These are phyloP conservation scores for Pseudoperonospora humuli DNA, from an alignment of 352 stramenopile genomes.

Conservation along the genomic window DNA sequence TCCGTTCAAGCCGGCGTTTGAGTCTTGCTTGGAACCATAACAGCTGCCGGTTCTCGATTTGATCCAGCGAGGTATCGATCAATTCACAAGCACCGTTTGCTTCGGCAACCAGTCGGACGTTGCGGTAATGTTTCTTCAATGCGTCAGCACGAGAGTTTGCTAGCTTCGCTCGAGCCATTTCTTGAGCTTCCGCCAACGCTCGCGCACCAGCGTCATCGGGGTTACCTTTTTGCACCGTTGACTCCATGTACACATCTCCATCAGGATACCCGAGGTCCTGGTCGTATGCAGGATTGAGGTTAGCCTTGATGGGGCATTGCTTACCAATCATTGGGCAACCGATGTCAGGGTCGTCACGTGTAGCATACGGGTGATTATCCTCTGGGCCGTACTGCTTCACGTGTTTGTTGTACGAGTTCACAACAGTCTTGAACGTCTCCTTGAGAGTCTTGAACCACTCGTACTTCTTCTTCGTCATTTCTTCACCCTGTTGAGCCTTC, in stretches of 20 bases:
- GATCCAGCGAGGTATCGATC: slow-evolving; percentile 68
- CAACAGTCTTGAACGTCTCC: slow-evolving; percentile 89
- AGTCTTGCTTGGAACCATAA: slow-evolving; percentile 71
- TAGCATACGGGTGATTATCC: slow-evolving; percentile 85
- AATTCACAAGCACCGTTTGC: slow-evolving; percentile 73
- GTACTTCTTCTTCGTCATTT: slow-evolving; percentile 89
- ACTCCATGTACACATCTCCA: slow-evolving; percentile 72
- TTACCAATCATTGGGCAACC: slow-evolving; percentile 86
- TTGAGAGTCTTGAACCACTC: slow-evolving; percentile 90
- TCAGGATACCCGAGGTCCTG: slow-evolving; percentile 78
- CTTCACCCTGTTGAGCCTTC: slow-evolving; percentile 85
- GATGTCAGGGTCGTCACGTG: slow-evolving; percentile 71
- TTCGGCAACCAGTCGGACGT: slow-evolving; percentile 70
- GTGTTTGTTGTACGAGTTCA: slow-evolving; percentile 88
- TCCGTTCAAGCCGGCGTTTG: slow-evolving; percentile 61
- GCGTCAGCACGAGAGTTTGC: slow-evolving; percentile 68
- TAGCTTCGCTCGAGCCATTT: slow-evolving; percentile 48
- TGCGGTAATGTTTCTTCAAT: slow-evolving; percentile 86
- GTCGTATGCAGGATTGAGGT: slow-evolving; percentile 64
- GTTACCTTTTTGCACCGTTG: slow-evolving; percentile 55
- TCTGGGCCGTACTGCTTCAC: slow-evolving; percentile 86
- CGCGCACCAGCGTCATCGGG: slow-evolving; percentile 61
- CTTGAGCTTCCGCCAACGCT: slow-evolving; percentile 58
- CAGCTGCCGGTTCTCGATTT: slow-evolving; percentile 61
- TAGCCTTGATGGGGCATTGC: slow-evolving; percentile 86